These are phyloP conservation scores for Schizopora paradoxa DNA, from an alignment of 1,284 basidiomycete genomes.

Conservation along the genomic window DNA sequence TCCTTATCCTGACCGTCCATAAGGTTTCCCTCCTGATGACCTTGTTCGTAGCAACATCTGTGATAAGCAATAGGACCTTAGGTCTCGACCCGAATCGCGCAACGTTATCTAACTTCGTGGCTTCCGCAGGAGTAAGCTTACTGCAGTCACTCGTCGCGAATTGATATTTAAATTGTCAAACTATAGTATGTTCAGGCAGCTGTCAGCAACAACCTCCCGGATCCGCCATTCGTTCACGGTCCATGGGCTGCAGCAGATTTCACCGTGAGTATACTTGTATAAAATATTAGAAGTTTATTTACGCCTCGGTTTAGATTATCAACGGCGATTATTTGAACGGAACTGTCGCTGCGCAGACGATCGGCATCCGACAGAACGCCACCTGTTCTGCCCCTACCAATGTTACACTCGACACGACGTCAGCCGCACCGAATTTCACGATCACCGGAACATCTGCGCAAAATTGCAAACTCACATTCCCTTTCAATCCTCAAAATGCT, in stretches of 20 bases:
- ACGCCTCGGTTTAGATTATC: conserved; percentile 35
- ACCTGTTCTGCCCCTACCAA: conserved; percentile 41
- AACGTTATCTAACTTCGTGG: conserved; percentile 47
- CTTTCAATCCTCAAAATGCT: conserved; percentile 36
- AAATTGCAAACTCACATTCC: conserved; percentile 37
- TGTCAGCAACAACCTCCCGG: conserved; percentile 40
- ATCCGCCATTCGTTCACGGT: conserved; percentile 47
- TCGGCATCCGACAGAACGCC: conserved; percentile 42
- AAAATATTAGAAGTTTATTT: neutral
- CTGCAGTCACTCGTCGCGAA: conserved; percentile 18
- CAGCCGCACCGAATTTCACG: conserved; percentile 24
- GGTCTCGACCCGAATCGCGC: conserved; percentile 38
- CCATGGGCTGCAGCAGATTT: conserved; percentile 50
- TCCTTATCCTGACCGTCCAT: neutral
- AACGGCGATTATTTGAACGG: conserved; percentile 40
- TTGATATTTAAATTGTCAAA: conserved; percentile 29
- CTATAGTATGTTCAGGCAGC: conserved; percentile 23
- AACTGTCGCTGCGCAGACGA: conserved; percentile 46
- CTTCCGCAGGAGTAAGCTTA: conserved; percentile 53
- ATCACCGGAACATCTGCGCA: conserved; percentile 38
- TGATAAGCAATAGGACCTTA: conserved; percentile 36
- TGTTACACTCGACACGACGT: conserved; percentile 23
- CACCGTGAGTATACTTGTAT: conserved; percentile 28
- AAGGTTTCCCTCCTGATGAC: no score
- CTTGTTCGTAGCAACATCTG: conserved; percentile 29